A percentile compares a stretch with the other conserved stretches of the same genome.
phyloP scores from a whole-genome alignment of 2,329 filamentous ascomycete species.

The Cercospora sesami region DNA sequence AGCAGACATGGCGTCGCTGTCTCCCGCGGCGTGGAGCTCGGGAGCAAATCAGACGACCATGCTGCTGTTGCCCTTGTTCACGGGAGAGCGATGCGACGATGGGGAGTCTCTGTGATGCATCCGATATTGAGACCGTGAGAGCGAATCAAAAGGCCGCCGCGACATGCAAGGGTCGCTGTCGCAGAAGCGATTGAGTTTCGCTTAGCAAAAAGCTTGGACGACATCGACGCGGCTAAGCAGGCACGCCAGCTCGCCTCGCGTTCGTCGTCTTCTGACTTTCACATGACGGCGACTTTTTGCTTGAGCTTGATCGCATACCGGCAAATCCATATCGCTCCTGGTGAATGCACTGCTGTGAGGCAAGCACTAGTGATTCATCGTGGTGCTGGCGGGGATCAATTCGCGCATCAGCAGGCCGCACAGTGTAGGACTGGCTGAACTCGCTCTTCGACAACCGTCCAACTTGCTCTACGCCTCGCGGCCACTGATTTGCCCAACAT shows the following conservation, averaged over 20 bases:
- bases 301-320: neutral
- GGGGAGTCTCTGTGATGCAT: neutral
- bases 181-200: slow-evolving; percentile 4
- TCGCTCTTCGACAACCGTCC: neutral
- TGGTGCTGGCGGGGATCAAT: neutral
- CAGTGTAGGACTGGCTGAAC: neutral
- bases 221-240: neutral
- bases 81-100: neutral
- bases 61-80: slow-evolving; percentile 1
- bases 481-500: neutral
- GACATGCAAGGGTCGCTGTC: neutral
- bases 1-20: slow-evolving; percentile 23
- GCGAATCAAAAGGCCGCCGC: slow-evolving; percentile 13
- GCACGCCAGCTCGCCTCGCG: neutral
- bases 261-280: neutral
- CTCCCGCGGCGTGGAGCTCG: slow-evolving; percentile 1
- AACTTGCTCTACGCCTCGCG: neutral
- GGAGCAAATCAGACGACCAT: slow-evolving; percentile 1
- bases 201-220: slow-evolving; percentile 4
- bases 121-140: slow-evolving; percentile 19
- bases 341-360: neutral
- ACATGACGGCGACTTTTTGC: neutral
- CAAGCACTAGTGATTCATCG: neutral
- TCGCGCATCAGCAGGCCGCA: neutral
- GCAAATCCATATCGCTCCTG: neutral